Evolutionary conservation across 2,329 filamentous ascomycete species (phyloP).

Genomic region (Verticillium isaacii): DNA sequence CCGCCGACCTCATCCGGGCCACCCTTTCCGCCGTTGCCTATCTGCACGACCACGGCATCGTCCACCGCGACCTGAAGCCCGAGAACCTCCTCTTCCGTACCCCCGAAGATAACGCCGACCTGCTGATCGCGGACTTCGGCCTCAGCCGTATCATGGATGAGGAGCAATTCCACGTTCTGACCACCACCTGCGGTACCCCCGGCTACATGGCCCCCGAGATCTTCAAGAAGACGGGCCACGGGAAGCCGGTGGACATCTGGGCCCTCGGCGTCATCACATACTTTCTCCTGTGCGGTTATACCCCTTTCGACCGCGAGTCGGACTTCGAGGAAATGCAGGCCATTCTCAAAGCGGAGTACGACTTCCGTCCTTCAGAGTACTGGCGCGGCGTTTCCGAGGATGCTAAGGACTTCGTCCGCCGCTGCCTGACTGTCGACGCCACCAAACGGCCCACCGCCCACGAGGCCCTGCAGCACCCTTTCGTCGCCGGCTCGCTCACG

Average conservation of each 20-base stretch:
- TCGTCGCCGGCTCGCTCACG: slow-evolving; percentile 51
- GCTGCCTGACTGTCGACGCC: slow-evolving; percentile 88
- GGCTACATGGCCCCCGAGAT: slow-evolving; percentile 99
- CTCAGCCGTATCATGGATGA: slow-evolving; percentile 98
- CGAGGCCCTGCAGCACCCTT: slow-evolving; percentile 63
- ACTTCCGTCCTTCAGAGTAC: slow-evolving; percentile 90
- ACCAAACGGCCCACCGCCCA: slow-evolving; percentile 86
- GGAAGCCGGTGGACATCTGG: slow-evolving; percentile 98
- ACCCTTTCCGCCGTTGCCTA: slow-evolving; percentile 97
- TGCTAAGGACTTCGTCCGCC: slow-evolving; percentile 87
- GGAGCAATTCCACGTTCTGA: slow-evolving; percentile 95
- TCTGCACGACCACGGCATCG: slow-evolving; percentile 96
- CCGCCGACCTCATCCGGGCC: slow-evolving; percentile 88
- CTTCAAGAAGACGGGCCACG: slow-evolving; percentile 97
- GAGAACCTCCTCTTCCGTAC: slow-evolving; percentile 97
- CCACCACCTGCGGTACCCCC: slow-evolving; percentile 94
- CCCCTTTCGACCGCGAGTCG: slow-evolving; percentile 93
- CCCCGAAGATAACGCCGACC: slow-evolving; percentile 94
- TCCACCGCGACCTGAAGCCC: slow-evolving; percentile 95
- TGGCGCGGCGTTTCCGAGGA: slow-evolving; percentile 88
- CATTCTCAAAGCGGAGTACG: slow-evolving; percentile 93
- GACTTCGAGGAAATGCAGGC: slow-evolving; percentile 99
- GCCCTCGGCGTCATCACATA: slow-evolving; percentile 98
- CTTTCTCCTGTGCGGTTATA: slow-evolving; percentile 96
- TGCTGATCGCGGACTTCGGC: slow-evolving; percentile 96